Evolutionary conservation across 208 protist species (phyloP).

Genomic region (Angomonas ambiguus): DNA sequence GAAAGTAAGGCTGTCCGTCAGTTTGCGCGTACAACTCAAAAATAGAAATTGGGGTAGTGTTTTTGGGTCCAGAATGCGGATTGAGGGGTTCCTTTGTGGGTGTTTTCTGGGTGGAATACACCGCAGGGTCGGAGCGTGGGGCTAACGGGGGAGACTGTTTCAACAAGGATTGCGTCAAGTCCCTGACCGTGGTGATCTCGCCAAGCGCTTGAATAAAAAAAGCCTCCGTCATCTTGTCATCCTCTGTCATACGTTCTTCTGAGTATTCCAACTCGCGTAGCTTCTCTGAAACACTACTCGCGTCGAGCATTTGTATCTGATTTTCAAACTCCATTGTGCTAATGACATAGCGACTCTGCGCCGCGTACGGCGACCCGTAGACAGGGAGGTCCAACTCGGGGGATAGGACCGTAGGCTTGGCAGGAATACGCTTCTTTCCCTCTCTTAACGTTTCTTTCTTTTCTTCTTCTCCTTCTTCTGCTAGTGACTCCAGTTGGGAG

Average conservation of each 20-base stretch:
- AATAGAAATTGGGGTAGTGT: neutral
- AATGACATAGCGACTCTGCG: conserved; percentile 72
- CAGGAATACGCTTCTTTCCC: neutral
- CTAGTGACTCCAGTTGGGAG: no score
- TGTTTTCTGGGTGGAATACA: neutral
- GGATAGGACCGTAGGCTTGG: neutral
- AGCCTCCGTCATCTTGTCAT: conserved; percentile 40
- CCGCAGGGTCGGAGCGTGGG: conserved; percentile 10
- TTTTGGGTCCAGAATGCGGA: neutral
- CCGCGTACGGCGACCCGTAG: conserved; percentile 42
- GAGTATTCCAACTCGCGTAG: conserved; percentile 36
- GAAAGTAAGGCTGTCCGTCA: conserved; percentile 69
- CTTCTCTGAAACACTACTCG: conserved; percentile 36
- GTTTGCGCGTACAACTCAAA: conserved; percentile 75
- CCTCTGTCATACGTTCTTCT: conserved; percentile 40
- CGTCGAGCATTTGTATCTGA: conserved; percentile 42
- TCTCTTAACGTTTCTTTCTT: neutral
- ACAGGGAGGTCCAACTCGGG: conserved; percentile 29
- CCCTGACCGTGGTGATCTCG: conserved; percentile 50
- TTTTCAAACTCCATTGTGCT: conserved; percentile 46
- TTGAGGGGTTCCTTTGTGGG: conserved; percentile 13
- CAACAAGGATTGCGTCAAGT: conserved; percentile 28
- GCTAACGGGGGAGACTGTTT: conserved; percentile 36
- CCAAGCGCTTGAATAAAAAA: conserved; percentile 52
- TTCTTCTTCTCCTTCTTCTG: neutral